Evolutionary conservation across 2,329 filamentous ascomycete species (phyloP), one percentile per base, ranked within the genome.

Genomic region (Dactylellina haptotyla): DNA sequence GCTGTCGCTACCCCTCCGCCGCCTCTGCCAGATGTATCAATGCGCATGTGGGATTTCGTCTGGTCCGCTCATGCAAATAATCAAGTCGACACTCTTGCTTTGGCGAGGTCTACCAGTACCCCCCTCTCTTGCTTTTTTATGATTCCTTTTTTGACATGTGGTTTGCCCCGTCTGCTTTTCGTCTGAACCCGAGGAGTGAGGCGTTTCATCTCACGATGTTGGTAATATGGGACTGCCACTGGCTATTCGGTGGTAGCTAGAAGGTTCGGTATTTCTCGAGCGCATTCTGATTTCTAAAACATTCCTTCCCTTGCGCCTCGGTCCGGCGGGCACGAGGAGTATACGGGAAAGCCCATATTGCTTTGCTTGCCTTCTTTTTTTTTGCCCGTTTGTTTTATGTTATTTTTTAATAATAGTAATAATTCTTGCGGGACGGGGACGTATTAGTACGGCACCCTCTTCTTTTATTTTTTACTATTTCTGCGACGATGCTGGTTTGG

Each of bases 261-360:
- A 72, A 72, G 43, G 67, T 65, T 72, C 59, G 53, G 45, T 41
- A 23, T 18, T 65, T 64, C 26, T 64, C 53, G n/a, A n/a, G n/a
- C n/a, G n/a, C 58, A 18, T 37, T 51, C 56, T 41, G 28, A 54
- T 37, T 53, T 69, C 58, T 71, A 54, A 71, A 63, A 59, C 66
- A 45, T 43, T 43, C 25, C 30, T 63, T 53, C 67, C 45, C 56
- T 59, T 72, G 59, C 67, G 67, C 67, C 67, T 72, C 67, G 59
- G 67, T 64, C 67, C 67, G 67, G 34, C 67, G 59, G 67, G 37
- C 66, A 71, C 58, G 58, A 64, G 58, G 58, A 57, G 26, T 23
- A 30, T n/a, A n/a, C n/a, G n/a, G n/a, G n/a, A n/a, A n/a, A n/a
- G n/a, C n/a, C n/a, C n/a, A n/a, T n/a, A n/a, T n/a, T n/a, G n/a